Base-by-base conservation (phyloP, 768 basidiomycete species). In the Serendipita vermifera region DNA sequence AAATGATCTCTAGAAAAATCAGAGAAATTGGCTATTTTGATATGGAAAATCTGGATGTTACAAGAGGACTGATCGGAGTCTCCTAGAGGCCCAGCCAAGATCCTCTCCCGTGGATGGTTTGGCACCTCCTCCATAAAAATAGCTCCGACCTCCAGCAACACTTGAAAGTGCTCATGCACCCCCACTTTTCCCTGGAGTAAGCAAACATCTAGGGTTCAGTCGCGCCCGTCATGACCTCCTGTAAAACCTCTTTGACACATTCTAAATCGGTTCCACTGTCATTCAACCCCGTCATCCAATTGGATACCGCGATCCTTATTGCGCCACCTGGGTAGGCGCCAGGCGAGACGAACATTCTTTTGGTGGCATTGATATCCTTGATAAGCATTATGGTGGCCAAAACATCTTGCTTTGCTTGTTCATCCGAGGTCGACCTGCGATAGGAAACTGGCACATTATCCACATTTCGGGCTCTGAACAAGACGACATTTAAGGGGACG, bases 241-340 rank as follows among this genome's bases (percentile, higher is more conserved):
- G 5, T 31, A 51, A 2, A 5, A 26, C 29, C 7, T 15, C 29
- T 29, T 15, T 51, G n/a, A 51, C 46, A 9, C 24, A 5, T 31
- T 15, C 29, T 31, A 51, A 11, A 31, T 51, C 46, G 20, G 20
- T 31, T 3, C 46, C 46, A 29, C 32, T 31, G 32, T 51, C 46
- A 2, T 43, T 56, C 26, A 60, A 33, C 22, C 46, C 64, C 7
- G 68, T 67, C 62, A 40, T 53, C 68, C 68, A 68, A 43, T 70
- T 72, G 32, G 65, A 65, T 3, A 74, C 72, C 0, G 73, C 73
- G 26, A 74, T 55, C 59, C 73, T 57, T 1, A 71, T 65, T 3
- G 71, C 72, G 5, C 65, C 63, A 20, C 62, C 33, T 1, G 70
- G 69, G 46, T 51, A 51, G 9, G 46, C 57, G 20, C 64, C 63